Evolutionary conservation across 2,329 filamentous ascomycete genomes (phyloP), one percentile per base, ranked within the genome.

Genomic region (Botrytis paeoniae): DNA sequence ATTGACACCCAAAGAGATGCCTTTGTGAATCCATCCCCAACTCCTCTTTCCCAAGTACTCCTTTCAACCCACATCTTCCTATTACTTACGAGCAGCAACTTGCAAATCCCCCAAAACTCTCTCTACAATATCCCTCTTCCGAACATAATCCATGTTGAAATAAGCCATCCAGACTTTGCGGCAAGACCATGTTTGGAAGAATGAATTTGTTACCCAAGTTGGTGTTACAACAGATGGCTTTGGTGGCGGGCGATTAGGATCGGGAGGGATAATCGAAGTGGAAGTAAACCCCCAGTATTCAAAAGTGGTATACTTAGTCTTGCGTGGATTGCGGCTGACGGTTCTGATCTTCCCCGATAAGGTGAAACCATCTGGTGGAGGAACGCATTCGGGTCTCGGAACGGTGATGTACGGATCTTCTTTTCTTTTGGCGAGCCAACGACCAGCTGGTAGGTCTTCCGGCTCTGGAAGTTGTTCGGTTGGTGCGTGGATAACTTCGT

Each of bases 161-260:
- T 57, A 69, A 7, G 57, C 5, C 65, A 57, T 57, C 65, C 65
- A 69, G 8, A 59, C 5, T 18, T 69, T 18, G 29, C 65, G 65
- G n/a, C 65, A 69, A 41, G 65, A 69, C 35, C 54, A 69, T 20
- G 65, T 69, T 37, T 57, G 51, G 10, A 41, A 69, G 16, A 69
- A 41, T 7, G 48, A 57, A 18, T 20, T n/a, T 51, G 65, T 69
- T 5, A 39, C 65, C 65, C 65, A 69, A 41, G 37, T 10, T 41
- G 65, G 65, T 5, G 12, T 5, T 43, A 69, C 4, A 18, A 69
- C 12, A 57, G 65, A 69, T 12, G 48, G 25, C 18, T 14, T 4
- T 41, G 65, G 48, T 25, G 65, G 48, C 22, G 65, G 65, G 14
- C 65, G 65, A 16, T 69, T 69, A 32, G 65, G n/a, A 69, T 69